These are phyloP conservation scores for Clarireedia paspali DNA, from an alignment of 2,329 filamentous ascomycete species.

Conservation along the genomic window DNA sequence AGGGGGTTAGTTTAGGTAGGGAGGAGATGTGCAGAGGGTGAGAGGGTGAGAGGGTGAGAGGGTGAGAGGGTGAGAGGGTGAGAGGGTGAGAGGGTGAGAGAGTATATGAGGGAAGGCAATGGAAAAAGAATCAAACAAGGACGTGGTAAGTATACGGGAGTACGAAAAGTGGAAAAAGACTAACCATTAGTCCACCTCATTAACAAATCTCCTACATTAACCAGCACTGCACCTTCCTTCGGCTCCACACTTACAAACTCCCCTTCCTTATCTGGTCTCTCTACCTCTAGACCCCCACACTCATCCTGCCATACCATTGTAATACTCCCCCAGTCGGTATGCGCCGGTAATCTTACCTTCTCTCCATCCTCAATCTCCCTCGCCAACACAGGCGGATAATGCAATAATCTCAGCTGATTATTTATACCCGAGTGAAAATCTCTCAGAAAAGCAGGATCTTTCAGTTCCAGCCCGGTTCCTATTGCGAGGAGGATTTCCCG, in stretches of 20 bases:
- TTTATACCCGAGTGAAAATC: constrained; percentile 45
- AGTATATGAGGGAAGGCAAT: too few species aligned
- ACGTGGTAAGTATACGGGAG: not conserved
- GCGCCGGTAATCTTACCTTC: constrained; percentile 40
- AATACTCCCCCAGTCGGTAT: constrained; percentile 44
- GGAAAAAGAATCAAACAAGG: too few species aligned
- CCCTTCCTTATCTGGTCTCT: constrained; percentile 33
- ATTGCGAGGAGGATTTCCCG: constrained; percentile 39
- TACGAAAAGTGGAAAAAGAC: constrained; percentile 2
- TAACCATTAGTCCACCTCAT: constrained; percentile 43
- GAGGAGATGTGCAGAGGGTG: not conserved
- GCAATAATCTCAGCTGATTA: constrained; percentile 52
- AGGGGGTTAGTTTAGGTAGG: fast-evolving
- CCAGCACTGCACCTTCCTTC: constrained; percentile 35
- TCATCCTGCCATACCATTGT: constrained; percentile 48
- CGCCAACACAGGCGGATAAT: constrained; percentile 45
- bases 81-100: not conserved
- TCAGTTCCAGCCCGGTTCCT: constrained; percentile 39
- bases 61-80: not conserved
- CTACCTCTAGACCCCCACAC: constrained; percentile 42
- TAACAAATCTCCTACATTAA: constrained; percentile 43
- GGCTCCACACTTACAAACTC: constrained; percentile 35
- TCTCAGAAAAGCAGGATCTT: constrained; percentile 38
- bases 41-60: not conserved
- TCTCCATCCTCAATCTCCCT: constrained; percentile 34